Percentiles rank a stretch among this genome's conserved stretches.
Conservation (phyloP, 164 flowering plant species). For the Tinospora cordifolia region DNA sequence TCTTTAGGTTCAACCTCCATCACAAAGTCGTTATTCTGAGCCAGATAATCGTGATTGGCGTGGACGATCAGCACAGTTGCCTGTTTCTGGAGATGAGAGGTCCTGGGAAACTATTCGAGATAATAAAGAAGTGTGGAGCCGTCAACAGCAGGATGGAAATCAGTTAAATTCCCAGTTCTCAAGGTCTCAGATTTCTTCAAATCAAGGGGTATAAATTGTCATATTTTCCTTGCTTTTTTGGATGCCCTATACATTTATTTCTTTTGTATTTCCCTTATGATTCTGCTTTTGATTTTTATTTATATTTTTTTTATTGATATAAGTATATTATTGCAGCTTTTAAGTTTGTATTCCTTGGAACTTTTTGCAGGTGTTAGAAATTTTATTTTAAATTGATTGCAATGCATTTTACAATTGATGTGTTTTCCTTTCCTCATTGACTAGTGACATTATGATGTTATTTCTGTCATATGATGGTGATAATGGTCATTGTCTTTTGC, state of each 20-base stretch:
- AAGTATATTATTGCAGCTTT: too few relatives aligned
- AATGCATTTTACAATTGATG: too few relatives aligned
- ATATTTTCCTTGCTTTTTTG: neutral
- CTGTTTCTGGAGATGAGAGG: slow-evolving; percentile 56
- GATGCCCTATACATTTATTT: neutral
- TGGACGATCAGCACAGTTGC: slow-evolving; percentile 48
- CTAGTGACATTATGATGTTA: too few relatives aligned
- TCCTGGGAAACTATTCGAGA: slow-evolving; percentile 49
- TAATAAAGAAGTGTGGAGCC: slow-evolving; percentile 27
- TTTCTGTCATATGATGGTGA: too few relatives aligned
- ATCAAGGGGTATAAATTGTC: slow-evolving; percentile 53
- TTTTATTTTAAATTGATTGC: too few relatives aligned
- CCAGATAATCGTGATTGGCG: slow-evolving; percentile 96
- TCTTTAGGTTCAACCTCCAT: slow-evolving; percentile 34
- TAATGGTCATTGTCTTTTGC: too few relatives aligned
- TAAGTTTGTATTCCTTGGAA: too few relatives aligned
- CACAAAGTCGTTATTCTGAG: slow-evolving; percentile 65
- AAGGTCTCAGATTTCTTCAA: slow-evolving; percentile 46
- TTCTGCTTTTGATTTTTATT: too few relatives aligned
- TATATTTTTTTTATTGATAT: neutral
- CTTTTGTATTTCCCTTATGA: neutral
- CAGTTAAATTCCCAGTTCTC: slow-evolving; percentile 50
- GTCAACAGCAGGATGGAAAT: slow-evolving; percentile 43
- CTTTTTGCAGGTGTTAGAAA: too few relatives aligned
- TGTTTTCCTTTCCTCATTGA: too few relatives aligned